These are phyloP conservation scores for Lentinula sp. DNA, from an alignment of 768 basidiomycete genomes.

Conservation along the genomic window DNA sequence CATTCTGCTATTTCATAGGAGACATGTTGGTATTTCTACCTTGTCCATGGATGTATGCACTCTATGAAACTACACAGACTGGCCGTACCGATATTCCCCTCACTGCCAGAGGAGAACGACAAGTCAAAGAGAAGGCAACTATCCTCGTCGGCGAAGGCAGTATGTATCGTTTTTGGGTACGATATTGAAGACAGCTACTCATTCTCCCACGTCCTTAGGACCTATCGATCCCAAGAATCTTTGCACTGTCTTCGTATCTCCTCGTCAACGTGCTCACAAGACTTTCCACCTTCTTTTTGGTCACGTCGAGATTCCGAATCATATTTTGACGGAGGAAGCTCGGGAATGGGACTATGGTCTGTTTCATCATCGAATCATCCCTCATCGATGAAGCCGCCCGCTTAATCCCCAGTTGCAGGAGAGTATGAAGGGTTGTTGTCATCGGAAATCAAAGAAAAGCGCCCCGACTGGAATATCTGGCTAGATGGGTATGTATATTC, in stretches of 20 bases:
- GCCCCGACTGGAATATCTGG: constrained; percentile 77
- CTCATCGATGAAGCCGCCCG: neutral
- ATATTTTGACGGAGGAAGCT: constrained; percentile 30
- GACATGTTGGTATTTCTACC: constrained; percentile 45
- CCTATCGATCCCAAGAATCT: constrained; percentile 78
- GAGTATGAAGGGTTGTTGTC: constrained; percentile 80
- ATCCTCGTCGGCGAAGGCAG: constrained; percentile 73
- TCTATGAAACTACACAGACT: constrained; percentile 44
- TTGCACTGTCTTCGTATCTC: constrained; percentile 73
- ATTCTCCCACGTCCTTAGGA: constrained; percentile 29
- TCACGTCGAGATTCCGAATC: constrained; percentile 34
- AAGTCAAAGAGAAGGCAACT: constrained; percentile 58
- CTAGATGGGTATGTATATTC: constrained; percentile 55
- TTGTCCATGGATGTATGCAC: constrained; percentile 4
- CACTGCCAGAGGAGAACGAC: constrained; percentile 66
- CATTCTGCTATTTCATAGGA: constrained; percentile 27
- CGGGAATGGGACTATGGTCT: constrained; percentile 85
- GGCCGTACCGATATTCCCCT: constrained; percentile 86
- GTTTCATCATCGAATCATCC: neutral
- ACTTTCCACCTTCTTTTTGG: constrained; percentile 82
- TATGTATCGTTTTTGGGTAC: constrained; percentile 30
- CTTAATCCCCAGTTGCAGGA: constrained; percentile 31
- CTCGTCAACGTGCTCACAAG: constrained; percentile 77
- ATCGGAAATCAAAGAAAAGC: constrained; percentile 67
- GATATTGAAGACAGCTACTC: neutral